Evolutionary conservation across 768 basidiomycete species (phyloP).

Genomic region (Chalciporus sphaerocephalus): DNA sequence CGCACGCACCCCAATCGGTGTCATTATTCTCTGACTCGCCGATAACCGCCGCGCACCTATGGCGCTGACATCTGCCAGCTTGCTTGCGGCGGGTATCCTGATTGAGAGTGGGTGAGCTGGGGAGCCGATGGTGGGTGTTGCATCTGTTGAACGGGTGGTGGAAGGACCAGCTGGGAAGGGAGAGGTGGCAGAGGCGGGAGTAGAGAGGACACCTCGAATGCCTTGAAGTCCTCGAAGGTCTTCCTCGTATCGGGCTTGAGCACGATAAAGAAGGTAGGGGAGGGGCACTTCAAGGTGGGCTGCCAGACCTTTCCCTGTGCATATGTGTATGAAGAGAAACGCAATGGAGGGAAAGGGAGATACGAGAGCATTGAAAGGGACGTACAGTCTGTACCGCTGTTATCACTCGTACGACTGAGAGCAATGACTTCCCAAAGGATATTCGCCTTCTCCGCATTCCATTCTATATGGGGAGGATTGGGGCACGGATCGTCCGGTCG

Average conservation of each 20-base stretch:
- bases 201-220: conserved; percentile 54
- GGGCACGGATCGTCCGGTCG: conserved; percentile 62
- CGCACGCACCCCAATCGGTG: conserved; percentile 64
- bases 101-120: conserved; percentile 19
- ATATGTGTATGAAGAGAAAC: background rate
- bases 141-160: conserved; percentile 13
- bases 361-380: conserved; percentile 11
- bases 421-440: conserved; percentile 86
- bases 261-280: conserved; percentile 80
- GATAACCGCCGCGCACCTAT: conserved; percentile 25
- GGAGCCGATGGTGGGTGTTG: conserved; percentile 12
- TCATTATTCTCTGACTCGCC: conserved; percentile 42
- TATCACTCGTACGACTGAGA: conserved; percentile 66
- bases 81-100: conserved; percentile 21
- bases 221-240: conserved; percentile 77
- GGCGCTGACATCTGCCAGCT: conserved; percentile 3
- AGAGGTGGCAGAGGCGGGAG: conserved; percentile 37
- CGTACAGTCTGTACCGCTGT: conserved; percentile 76
- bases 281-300: conserved; percentile 75
- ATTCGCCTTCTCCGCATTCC: conserved; percentile 80
- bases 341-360: background rate
- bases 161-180: conserved; percentile 20
- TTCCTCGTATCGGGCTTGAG: conserved; percentile 80
- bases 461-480: conserved; percentile 76
- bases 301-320: conserved; percentile 77